Percentiles rank a stretch among this genome's conserved stretches.
phyloP scores from a whole-genome alignment of 108 stramenopile species.

The Cyclostephanos invisitatus region DNA sequence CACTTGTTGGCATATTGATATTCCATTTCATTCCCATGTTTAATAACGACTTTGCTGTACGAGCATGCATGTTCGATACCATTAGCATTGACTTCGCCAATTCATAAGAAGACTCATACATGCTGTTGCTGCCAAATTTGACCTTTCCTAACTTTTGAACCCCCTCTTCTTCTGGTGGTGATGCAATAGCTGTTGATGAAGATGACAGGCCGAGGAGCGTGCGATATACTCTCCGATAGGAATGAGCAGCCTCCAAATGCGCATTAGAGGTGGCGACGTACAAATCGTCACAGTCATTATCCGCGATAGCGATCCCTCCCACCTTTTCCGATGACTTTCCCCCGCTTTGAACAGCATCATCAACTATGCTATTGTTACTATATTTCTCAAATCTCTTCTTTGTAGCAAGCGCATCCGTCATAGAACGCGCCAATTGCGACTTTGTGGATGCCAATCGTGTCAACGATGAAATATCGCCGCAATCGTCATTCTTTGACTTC shows the following conservation, averaged over 20 bases:
- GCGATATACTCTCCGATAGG: constrained; percentile 37
- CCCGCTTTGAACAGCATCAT: background rate
- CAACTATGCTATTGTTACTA: background rate
- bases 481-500: background rate
- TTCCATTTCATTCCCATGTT: constrained; percentile 52
- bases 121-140: background rate
- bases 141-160: background rate
- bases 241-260: constrained; percentile 37
- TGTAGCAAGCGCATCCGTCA: constrained; percentile 35
- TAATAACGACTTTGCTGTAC: constrained; percentile 36
- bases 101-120: constrained; percentile 8
- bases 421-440: constrained; percentile 39
- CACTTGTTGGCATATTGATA: constrained; percentile 19
- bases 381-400: constrained; percentile 14
- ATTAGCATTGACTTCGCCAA: constrained; percentile 46
- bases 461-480: constrained; percentile 20
- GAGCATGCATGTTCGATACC: constrained; percentile 38
- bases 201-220: constrained; percentile 23
- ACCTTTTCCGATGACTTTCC: background rate
- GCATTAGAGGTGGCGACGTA: constrained; percentile 36
- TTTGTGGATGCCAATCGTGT: constrained; percentile 34
- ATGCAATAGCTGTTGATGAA: background rate
- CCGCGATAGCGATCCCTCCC: background rate
- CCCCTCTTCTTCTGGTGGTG: background rate
- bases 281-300: constrained; percentile 18